Conservation (phyloP, 1,139 yeast species). For the Scheffersomyces titani region DNA sequence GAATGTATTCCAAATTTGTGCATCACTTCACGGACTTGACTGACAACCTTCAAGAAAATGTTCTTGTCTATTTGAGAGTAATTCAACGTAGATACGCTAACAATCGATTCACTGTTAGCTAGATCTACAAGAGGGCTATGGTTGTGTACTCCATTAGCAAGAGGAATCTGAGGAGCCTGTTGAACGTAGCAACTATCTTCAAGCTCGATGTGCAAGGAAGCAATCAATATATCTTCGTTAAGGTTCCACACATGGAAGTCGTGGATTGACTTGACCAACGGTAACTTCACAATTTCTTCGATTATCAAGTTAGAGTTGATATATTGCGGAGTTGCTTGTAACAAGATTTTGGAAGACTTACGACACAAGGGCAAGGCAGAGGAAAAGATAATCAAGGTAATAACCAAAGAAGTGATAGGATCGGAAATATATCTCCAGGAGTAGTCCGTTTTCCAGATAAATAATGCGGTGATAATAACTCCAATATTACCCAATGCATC, state of each 20-base stretch:
- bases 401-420: constrained; percentile 81
- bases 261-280: constrained; percentile 82
- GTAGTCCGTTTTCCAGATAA: constrained; percentile 91
- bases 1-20: constrained; percentile 88
- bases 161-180: not conserved
- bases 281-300: constrained; percentile 62
- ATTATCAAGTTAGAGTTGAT: constrained; percentile 76
- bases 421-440: constrained; percentile 87
- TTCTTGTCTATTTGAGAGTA: constrained; percentile 35
- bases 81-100: constrained; percentile 3
- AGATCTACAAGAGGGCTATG: not conserved
- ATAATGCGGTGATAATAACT: constrained; percentile 83
- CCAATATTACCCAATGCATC: constrained; percentile 97
- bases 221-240: constrained; percentile 84
- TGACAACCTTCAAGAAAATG: constrained; percentile 69
- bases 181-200: constrained; percentile 45
- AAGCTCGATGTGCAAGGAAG: constrained; percentile 84
- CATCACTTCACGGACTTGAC: constrained; percentile 74
- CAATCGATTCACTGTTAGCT: constrained; percentile 6
- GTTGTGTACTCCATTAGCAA: not conserved
- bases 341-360: constrained; percentile 79
- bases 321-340: constrained; percentile 89
- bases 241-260: constrained; percentile 97
- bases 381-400: constrained; percentile 85
- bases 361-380: constrained; percentile 90